phyloP scores from a whole-genome alignment of 2,329 filamentous ascomycete species.

The Pseudocercospora ulei region DNA sequence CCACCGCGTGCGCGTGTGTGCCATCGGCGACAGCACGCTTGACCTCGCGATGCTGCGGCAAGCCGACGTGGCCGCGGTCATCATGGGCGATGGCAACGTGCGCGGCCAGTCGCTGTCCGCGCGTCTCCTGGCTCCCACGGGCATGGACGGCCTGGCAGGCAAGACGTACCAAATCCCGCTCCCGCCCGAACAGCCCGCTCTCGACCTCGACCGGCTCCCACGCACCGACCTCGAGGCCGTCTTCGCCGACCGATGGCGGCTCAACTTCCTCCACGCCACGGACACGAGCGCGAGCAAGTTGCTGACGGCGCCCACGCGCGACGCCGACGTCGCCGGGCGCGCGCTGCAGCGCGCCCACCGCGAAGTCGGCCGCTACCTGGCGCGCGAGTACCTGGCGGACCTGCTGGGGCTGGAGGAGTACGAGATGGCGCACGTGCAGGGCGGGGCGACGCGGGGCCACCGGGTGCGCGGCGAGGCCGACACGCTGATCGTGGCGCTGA shows the following conservation, averaged over 20 bases:
- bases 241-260: conserved; percentile 26
- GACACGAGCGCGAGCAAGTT: conserved; percentile 41
- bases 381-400: conserved; percentile 41
- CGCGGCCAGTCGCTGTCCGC: conserved; percentile 49
- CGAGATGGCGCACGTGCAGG: conserved; percentile 47
- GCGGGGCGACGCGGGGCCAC: conserved; percentile 39
- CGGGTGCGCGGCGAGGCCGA: conserved; percentile 41
- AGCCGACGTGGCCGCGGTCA: conserved; percentile 48
- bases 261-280: conserved; percentile 34
- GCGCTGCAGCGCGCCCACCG: conserved; percentile 44
- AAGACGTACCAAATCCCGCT: conserved; percentile 41
- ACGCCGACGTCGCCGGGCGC: conserved; percentile 42
- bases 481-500: conserved; percentile 51
- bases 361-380: conserved; percentile 47
- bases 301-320: conserved; percentile 47
- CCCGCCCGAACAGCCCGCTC: conserved; percentile 32
- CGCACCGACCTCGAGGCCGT: conserved; percentile 39
- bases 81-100: conserved; percentile 43
- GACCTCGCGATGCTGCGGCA: conserved; percentile 50
- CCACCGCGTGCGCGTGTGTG: conserved; percentile 41
- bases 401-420: conserved; percentile 45
- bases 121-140: not conserved
- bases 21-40: conserved; percentile 52
- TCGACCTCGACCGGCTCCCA: conserved; percentile 34
- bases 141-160: conserved; percentile 34